These are phyloP conservation scores for Thymus mandschuricus DNA, from an alignment of 257 asterid species.

Conservation along the genomic window DNA sequence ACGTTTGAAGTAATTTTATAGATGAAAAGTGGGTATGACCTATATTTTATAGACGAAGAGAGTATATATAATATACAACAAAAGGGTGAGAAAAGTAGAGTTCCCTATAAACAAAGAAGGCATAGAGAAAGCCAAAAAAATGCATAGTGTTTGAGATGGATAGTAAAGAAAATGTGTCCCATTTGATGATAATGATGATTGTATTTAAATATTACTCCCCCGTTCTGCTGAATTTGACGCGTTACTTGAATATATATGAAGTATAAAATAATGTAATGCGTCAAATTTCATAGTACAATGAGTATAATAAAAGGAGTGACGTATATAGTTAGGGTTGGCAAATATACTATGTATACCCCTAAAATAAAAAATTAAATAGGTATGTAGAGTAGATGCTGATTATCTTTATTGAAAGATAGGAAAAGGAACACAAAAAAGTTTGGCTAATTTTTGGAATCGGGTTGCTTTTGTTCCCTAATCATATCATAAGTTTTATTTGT, in stretches of 20 bases:
- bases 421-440: too few species aligned
- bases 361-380: neutral
- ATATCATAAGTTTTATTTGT: neutral
- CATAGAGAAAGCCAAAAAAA: conserved; percentile 22
- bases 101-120: conserved; percentile 24
- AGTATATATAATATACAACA: neutral
- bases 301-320: neutral
- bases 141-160: conserved; percentile 44
- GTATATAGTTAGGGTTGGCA: conserved; percentile 40
- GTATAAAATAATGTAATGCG: too few species aligned
- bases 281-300: too few species aligned
- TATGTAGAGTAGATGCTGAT: neutral
- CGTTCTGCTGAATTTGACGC: too few species aligned
- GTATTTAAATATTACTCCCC: conserved; percentile 7
- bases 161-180: conserved; percentile 17
- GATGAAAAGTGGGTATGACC: neutral
- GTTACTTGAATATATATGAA: too few species aligned
- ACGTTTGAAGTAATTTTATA: neutral
- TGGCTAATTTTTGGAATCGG: neutral
- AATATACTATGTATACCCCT: conserved; percentile 31
- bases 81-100: conserved; percentile 8
- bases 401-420: neutral
- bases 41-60: conserved; percentile 1
- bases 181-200: conserved; percentile 37
- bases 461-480: neutral